Evolutionary conservation across 768 basidiomycete genomes (phyloP).

Genomic region (Termitomyces sp.): DNA sequence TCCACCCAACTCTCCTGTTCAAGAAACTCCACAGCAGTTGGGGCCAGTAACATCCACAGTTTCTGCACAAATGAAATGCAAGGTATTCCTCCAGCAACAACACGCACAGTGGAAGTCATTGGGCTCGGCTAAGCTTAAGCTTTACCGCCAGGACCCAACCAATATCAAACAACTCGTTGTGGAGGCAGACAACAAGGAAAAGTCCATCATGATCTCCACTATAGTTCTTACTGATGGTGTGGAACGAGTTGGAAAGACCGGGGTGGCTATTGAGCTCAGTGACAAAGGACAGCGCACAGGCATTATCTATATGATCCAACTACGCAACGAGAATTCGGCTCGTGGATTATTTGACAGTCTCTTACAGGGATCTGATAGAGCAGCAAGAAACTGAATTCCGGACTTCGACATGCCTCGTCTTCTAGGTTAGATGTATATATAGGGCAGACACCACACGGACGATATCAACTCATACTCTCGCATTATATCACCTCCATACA

Average conservation of each 20-base stretch:
- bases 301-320: slow-evolving; percentile 95
- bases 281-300: slow-evolving; percentile 91
- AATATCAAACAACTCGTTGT: slow-evolving; percentile 97
- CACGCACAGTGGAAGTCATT: slow-evolving; percentile 98
- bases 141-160: slow-evolving; percentile 82
- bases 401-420: background rate
- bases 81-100: slow-evolving; percentile 92
- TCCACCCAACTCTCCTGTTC: slow-evolving; percentile 80
- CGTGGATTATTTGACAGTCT: slow-evolving; percentile 83
- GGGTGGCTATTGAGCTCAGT: slow-evolving; percentile 93
- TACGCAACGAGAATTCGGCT: slow-evolving; percentile 86
- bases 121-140: slow-evolving; percentile 80
- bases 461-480: background rate
- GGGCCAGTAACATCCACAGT: slow-evolving; percentile 78
- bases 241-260: slow-evolving; percentile 97
- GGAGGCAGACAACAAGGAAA: slow-evolving; percentile 75
- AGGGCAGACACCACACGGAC: slow-evolving; percentile 7
- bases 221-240: slow-evolving; percentile 96
- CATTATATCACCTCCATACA: slow-evolving; percentile 9
- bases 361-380: slow-evolving; percentile 81
- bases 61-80: slow-evolving; percentile 94
- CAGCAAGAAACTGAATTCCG: slow-evolving; percentile 11
- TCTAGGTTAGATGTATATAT: slow-evolving; percentile 10
- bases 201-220: slow-evolving; percentile 84
- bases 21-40: slow-evolving; percentile 44